Percentiles rank a stretch among this genome's conserved stretches.
phyloP scores from a whole-genome alignment of 1,284 basidiomycete species.

The Ganoderma sinense region DNA sequence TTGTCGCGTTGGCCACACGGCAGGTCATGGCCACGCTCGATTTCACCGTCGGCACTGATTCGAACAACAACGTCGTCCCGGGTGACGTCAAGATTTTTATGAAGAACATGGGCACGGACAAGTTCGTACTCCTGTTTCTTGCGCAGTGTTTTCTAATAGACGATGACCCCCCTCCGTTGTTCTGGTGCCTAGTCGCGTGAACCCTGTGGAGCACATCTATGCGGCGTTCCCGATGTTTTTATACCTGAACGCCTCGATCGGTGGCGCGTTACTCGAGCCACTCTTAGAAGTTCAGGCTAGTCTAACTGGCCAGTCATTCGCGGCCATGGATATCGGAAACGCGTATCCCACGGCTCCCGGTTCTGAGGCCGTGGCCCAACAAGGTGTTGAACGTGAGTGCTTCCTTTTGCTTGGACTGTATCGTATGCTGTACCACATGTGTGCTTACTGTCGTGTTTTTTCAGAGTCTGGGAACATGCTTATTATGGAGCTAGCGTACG shows the following conservation, averaged over 20 bases:
- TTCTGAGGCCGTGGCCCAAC: not conserved
- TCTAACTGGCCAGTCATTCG: constrained; percentile 40
- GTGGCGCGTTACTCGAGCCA: constrained; percentile 51
- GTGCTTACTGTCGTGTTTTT: not conserved
- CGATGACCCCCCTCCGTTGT: not conserved
- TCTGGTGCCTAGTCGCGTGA: constrained; percentile 30
- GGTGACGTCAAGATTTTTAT: constrained; percentile 57
- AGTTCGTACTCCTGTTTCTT: not conserved
- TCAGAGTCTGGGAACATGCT: constrained; percentile 77
- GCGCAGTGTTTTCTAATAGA: not conserved
- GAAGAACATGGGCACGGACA: constrained; percentile 39
- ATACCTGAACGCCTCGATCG: constrained; percentile 53
- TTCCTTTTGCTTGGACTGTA: not conserved
- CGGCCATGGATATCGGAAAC: constrained; percentile 51
- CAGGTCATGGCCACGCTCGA: constrained; percentile 51
- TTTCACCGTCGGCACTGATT: constrained; percentile 41
- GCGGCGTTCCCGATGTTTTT: constrained; percentile 55
- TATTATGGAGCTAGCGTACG: constrained; percentile 74
- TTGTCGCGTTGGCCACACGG: constrained; percentile 49
- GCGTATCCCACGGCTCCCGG: constrained; percentile 16
- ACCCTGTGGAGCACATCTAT: constrained; percentile 58
- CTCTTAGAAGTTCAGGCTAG: constrained; percentile 50
- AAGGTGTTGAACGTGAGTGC: constrained; percentile 23
- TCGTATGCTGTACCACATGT: not conserved
- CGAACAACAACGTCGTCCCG: constrained; percentile 43